Conservation (phyloP, 306 rosid genomes). For the Cyclanthera cordifolia region DNA sequence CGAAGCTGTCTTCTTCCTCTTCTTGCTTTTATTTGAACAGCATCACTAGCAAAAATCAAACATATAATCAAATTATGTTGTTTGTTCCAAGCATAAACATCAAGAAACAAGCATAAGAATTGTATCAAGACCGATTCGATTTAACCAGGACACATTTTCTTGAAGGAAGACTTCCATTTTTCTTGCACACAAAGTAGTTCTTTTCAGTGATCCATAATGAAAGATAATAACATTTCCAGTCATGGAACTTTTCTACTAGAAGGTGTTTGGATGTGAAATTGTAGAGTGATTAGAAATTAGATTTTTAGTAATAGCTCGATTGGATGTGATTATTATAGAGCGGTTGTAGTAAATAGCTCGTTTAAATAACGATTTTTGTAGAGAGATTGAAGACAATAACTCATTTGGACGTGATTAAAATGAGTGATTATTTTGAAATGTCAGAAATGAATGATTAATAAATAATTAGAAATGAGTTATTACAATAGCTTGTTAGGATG, state of each 20-base stretch:
- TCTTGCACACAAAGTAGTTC: not conserved
- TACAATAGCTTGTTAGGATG: too few species aligned
- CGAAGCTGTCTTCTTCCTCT: slow-evolving; percentile 26
- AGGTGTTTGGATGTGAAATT: too few species aligned
- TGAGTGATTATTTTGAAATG: too few species aligned
- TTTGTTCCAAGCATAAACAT: not conserved
- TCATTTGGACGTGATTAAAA: too few species aligned
- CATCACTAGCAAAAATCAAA: slow-evolving; percentile 30
- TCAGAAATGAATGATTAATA: too few species aligned
- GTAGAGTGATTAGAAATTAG: too few species aligned
- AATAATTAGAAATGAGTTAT: too few species aligned
- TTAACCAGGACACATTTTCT: not conserved
- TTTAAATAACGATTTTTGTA: too few species aligned
- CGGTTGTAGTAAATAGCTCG: too few species aligned
- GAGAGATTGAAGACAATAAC: too few species aligned
- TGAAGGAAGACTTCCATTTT: not conserved
- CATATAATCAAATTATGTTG: not conserved
- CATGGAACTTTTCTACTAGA: not conserved
- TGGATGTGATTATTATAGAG: too few species aligned
- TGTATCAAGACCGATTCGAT: not conserved
- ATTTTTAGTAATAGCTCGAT: too few species aligned
- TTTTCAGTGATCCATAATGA: not conserved
- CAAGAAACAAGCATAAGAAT: not conserved
- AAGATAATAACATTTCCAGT: slow-evolving; percentile 4
- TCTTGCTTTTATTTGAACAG: slow-evolving; percentile 15